Evolutionary conservation across 2,329 filamentous ascomycete species (phyloP), one percentile per base, ranked within the genome.

Genomic region (Fusarium armeniacum): DNA sequence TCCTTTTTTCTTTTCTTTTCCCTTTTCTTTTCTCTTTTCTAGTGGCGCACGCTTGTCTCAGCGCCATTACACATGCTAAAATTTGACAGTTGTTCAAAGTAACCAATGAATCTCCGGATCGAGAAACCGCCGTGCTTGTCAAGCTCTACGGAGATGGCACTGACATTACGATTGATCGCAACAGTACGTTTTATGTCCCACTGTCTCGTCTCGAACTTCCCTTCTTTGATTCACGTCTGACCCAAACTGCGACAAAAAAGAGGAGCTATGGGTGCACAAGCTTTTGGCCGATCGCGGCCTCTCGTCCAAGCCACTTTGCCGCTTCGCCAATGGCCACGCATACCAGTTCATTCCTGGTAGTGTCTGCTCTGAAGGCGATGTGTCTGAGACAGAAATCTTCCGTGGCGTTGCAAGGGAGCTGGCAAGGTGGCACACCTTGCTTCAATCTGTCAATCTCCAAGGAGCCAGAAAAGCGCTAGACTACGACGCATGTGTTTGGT

Each of bases 81-180:
- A 26, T 10, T 26, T 41, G 41, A 43, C 33, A 73, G 70, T 53
- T 73, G 20, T 73, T 69, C 70, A 73, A 69, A 16, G 62, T 67
- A 15, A 64, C 38, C 22, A 50, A 40, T 40, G 28, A 28, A 15
- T 11, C 49, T 8, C 7, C n/a, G 22, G 53, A 36, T 16, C 28
- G 24, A 26, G 24, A 38, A 40, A 47, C 54, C 26, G 59, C 57
- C 3, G 70, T 67, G 16, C 41, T 73, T 12, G 43, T 73, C 56
- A 73, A 73, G 32, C 61, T 73, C 45, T 73, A 73, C 26, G 70
- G 70, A 20, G 70, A 73, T 35, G 70, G 70, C 20, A 73, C 70
- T 1, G 57, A 73, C 15, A 65, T 73, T 16, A 73, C 67, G 3
- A 73, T 73, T 35, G 70, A 73, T 44, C 64, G 70, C 2, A 49